A percentile compares a stretch with the other conserved stretches of the same genome.
Conservation (phyloP, 345 rosid species). For the Citrus mangshanensis region DNA sequence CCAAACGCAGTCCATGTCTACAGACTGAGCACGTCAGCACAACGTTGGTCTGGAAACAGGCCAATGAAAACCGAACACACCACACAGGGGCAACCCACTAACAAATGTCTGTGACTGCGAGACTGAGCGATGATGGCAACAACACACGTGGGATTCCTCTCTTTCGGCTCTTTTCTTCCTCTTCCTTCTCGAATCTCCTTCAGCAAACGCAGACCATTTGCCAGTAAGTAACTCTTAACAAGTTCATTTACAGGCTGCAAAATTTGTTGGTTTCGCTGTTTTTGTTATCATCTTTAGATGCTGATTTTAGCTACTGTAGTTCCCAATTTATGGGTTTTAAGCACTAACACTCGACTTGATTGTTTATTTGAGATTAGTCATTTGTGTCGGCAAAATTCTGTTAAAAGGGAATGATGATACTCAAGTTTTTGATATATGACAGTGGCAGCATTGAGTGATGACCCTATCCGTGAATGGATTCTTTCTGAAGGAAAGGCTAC, state of each 20-base stretch:
- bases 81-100: neutral
- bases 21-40: neutral
- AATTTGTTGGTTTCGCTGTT: neutral
- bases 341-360: neutral
- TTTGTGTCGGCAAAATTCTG: neutral
- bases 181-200: slow-evolving; percentile 29
- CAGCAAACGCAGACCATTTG: slow-evolving; percentile 34
- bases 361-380: neutral
- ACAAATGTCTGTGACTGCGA: neutral
- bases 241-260: neutral
- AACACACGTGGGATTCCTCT: slow-evolving; percentile 31
- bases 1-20: neutral
- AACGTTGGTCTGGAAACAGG: neutral
- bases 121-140: slow-evolving; percentile 28
- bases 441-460: slow-evolving; percentile 78
- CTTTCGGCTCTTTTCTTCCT: slow-evolving; percentile 35
- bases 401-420: neutral
- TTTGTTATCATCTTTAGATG: neutral
- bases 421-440: slow-evolving; percentile 17
- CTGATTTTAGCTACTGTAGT: neutral
- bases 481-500: slow-evolving; percentile 81
- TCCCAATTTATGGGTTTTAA: neutral
- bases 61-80: neutral
- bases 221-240: slow-evolving; percentile 40
- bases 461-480: slow-evolving; percentile 88